Evolutionary conservation across 2,329 filamentous ascomycete species (phyloP), one percentile per base, ranked within the genome.

Genomic region (Alternaria viburni): DNA sequence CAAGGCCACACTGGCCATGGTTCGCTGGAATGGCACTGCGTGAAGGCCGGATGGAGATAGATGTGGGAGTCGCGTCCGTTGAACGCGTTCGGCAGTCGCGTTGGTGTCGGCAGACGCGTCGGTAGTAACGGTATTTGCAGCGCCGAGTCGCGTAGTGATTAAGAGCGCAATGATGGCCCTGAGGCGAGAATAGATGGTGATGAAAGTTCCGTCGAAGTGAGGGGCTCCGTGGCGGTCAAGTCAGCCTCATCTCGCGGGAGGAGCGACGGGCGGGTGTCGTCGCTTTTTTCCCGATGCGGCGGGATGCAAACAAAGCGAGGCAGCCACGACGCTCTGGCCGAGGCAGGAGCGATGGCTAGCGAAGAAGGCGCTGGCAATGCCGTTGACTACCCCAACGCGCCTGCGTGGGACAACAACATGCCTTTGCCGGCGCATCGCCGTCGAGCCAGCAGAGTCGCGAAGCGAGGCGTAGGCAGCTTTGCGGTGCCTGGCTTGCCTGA

Each of bases 401-500:
- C 70, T 17, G 46, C 51, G 72, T 74, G 64, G 66, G 63, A 73
- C 68, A 64, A 51, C 58, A 30, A 50, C 58, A 56, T 65, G 65
- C 60, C 68, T 72, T 68, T 56, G 66, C 64, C 65, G 62, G 64
- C 59, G 19, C 52, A 55, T 59, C 58, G 57, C 59, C 58, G 44
- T 54, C 45, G 55, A 59, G 59, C 66, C 62, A 56, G 59, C 59
- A 62, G 49, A 54, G 41, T 54, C 12, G 23, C 52, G 17, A 23
- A 43, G 55, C 11, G 45, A 30, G 26, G 44, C 59, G 49, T 51
- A 52, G 44, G 61, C 59, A 62, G 62, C 57, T 43, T 62, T 57
- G 71, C 65, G 66, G 72, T 70, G 69, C 70, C 68, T 73, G 71
- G 59, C 36, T 67, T 73, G 71, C 57, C 36, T 56, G 56, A 54